A percentile compares a stretch with the other conserved stretches of the same genome.
Conservation (phyloP, 176 grass and related monocot genomes). For the Canna indica region DNA sequence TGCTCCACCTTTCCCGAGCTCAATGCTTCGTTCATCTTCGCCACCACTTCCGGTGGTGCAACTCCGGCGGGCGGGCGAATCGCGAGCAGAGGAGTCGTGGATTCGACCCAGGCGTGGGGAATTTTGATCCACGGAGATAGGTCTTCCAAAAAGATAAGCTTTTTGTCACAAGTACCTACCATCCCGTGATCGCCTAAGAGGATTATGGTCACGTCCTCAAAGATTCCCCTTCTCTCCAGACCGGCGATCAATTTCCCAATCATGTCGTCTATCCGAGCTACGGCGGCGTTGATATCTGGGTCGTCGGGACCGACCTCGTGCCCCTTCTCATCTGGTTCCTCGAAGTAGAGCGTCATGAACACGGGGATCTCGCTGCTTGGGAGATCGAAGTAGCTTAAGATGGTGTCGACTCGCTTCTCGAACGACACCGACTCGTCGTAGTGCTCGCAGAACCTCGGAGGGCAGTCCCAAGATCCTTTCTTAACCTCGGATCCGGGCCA, state of each 20-base stretch:
- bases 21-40: constrained; percentile 85
- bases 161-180: constrained; percentile 79
- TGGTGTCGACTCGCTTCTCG: constrained; percentile 54
- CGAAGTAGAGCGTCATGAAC: constrained; percentile 80
- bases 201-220: constrained; percentile 86
- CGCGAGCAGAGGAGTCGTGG: constrained; percentile 51
- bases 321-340: constrained; percentile 89
- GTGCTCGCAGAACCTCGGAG: constrained; percentile 47
- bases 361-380: constrained; percentile 49
- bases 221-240: constrained; percentile 59
- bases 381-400: constrained; percentile 76
- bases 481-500: constrained; percentile 77
- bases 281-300: constrained; percentile 47
- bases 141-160: constrained; percentile 57
- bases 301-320: constrained; percentile 86
- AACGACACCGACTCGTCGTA: constrained; percentile 73
- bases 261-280: constrained; percentile 52
- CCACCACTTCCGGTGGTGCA: constrained; percentile 38
- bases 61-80: constrained; percentile 49
- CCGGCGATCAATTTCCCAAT: constrained; percentile 64
- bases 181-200: constrained; percentile 79
- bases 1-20: constrained; percentile 68
- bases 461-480: constrained; percentile 65
- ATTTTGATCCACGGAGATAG: constrained; percentile 66
- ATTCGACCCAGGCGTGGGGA: constrained; percentile 51